phyloP scores from a whole-genome alignment of 306 rosid genomes.

The Pyrus betulifolia region DNA sequence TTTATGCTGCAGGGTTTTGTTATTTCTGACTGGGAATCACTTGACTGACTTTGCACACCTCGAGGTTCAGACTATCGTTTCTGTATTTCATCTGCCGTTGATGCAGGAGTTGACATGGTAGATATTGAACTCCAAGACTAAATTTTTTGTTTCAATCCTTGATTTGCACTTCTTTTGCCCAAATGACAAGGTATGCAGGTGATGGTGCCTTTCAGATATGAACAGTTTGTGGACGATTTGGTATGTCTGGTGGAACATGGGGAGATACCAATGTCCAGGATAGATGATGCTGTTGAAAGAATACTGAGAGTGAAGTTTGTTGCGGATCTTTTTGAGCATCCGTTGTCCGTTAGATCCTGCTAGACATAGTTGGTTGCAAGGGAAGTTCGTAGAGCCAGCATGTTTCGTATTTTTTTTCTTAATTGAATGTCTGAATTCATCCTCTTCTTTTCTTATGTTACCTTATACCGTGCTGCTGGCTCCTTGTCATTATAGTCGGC shows the following conservation, averaged over 20 bases:
- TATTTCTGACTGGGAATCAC: constrained; percentile 79
- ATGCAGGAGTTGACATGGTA: constrained; percentile 93
- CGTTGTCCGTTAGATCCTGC: constrained; percentile 59
- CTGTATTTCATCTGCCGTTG: constrained; percentile 55
- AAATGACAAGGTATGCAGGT: constrained; percentile 45
- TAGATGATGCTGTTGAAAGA: constrained; percentile 76
- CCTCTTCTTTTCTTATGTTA: background rate
- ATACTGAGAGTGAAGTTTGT: constrained; percentile 80
- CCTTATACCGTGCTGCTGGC: background rate
- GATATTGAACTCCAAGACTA: constrained; percentile 8
- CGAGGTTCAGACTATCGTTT: constrained; percentile 50
- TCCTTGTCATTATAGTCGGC: background rate
- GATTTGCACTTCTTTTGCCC: constrained; percentile 2
- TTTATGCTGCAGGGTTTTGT: constrained; percentile 63
- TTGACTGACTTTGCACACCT: constrained; percentile 55
- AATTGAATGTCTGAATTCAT: background rate
- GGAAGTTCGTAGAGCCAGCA: constrained; percentile 23
- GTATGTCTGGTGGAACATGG: constrained; percentile 58
- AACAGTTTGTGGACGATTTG: constrained; percentile 44
- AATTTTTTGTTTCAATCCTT: background rate
- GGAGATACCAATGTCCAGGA: constrained; percentile 52
- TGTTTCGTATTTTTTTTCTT: constrained; percentile 1
- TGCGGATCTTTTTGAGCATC: constrained; percentile 72
- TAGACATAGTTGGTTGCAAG: constrained; percentile 80
- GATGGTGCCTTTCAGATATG: constrained; percentile 52